Evolutionary conservation across 768 basidiomycete genomes (phyloP), one percentile per base, ranked within the genome.

Genomic region (Auricularia sp.): DNA sequence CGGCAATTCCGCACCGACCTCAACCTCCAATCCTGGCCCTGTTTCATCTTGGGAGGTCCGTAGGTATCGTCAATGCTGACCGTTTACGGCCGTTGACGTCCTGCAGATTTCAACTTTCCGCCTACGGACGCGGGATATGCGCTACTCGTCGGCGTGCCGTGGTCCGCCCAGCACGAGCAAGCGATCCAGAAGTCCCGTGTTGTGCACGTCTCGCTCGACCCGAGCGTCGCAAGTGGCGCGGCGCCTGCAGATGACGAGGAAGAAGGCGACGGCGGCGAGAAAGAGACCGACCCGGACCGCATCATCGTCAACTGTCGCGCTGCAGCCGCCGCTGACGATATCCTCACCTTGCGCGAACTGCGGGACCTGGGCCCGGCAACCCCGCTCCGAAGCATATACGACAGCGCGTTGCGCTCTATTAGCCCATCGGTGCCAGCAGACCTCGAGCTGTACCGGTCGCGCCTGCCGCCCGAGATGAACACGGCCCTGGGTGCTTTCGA

Each of bases 41-140:
- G 87, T 64, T 77, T 95, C 64, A 77, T 97, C 44, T 85, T 89
- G 0, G 95, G 95, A 72, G 94, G 95, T 91, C 72, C 70, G 75
- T 70, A 51, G 18, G 54, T 43, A 65, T 60, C n/a, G 60, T 66
- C 39, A n/a, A 60, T 62, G 56, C 56, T 65, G 33, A 47, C 5
- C 39, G 7, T 14, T 8, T 1, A 14, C 39, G 2, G 39, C 7
- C 39, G 39, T 67, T 18, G 16, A 43, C 53, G 42, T 61, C 29
- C 18, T 12, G 6, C 63, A 95, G 95, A 98, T 74, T 93, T 97
- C 77, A 98, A 98, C 73, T 91, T 91, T 63, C 74, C 84, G 14
- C 96, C 96, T 0, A 81, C 80, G 66, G 93, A 95, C 71, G 79
- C 91, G 3, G 84, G 85, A 0, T 98, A 98, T 73, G 83, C 90